These are phyloP conservation scores for Cercospora sojina DNA, from an alignment of 2,329 filamentous ascomycete species.

Conservation along the genomic window DNA sequence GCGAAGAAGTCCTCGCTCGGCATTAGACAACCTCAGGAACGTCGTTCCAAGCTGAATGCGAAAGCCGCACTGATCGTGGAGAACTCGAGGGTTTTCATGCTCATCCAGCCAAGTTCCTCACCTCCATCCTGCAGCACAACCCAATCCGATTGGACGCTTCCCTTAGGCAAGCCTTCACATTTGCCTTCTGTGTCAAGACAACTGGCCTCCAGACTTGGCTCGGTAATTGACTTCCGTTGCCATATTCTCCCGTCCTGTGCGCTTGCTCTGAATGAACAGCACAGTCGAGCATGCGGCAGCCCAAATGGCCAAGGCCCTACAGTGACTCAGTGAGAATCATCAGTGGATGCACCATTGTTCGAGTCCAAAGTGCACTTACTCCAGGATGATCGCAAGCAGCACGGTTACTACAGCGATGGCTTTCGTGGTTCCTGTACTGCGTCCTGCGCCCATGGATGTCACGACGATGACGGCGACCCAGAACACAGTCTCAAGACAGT, in stretches of 20 bases:
- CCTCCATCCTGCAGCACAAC: neutral
- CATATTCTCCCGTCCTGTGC: neutral
- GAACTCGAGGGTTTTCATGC: neutral
- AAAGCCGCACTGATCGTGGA: neutral
- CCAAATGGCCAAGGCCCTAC: neutral
- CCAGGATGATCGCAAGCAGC: slow-evolving; percentile 17
- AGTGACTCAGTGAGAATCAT: neutral
- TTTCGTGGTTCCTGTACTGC: slow-evolving; percentile 1
- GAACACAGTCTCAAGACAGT: slow-evolving; percentile 45
- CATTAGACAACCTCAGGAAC: neutral
- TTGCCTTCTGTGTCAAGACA: neutral
- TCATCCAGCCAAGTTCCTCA: neutral
- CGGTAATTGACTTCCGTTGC: neutral
- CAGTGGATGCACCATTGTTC: neutral
- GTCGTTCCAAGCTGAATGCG: neutral
- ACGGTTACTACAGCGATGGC: neutral
- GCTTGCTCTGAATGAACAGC: neutral
- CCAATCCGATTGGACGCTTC: neutral
- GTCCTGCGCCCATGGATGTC: slow-evolving; percentile 17
- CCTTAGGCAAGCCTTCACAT: neutral
- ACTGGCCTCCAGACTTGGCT: neutral
- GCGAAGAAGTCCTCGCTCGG: neutral
- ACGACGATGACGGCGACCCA: slow-evolving; percentile 43
- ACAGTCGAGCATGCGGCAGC: neutral
- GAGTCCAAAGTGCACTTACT: slow-evolving; percentile 10